phyloP scores from a whole-genome alignment of 257 asterid genomes.

The Primulina eburnea region DNA sequence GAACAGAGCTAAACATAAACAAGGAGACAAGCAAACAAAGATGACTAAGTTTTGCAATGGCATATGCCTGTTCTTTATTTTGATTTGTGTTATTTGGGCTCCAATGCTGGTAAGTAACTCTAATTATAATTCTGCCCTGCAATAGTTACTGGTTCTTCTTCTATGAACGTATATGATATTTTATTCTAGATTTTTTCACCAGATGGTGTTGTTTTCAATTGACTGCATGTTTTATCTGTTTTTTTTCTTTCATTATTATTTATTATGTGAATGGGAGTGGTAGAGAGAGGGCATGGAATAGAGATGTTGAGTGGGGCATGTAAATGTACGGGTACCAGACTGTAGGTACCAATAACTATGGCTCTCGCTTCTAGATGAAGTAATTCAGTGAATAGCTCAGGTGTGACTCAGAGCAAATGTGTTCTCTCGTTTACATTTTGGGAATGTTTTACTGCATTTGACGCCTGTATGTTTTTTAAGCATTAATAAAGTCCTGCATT shows the following conservation, averaged over 20 bases:
- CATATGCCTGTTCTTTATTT: conserved; percentile 77
- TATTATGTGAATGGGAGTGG: neutral
- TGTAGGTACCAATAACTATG: neutral
- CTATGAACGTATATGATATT: neutral
- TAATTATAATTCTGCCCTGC: conserved; percentile 13
- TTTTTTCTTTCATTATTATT: neutral
- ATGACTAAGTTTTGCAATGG: conserved; percentile 96
- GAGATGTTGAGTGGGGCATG: neutral
- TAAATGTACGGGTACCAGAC: neutral
- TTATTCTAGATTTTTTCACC: neutral
- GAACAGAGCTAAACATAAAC: conserved; percentile 86
- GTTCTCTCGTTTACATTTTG: too few species aligned
- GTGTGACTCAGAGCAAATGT: too few species aligned
- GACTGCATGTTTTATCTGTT: neutral
- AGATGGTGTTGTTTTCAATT: neutral
- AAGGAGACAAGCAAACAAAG: conserved; percentile 86
- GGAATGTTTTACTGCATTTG: too few species aligned
- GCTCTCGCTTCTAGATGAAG: neutral
- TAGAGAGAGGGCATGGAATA: neutral
- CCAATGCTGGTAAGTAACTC: conserved; percentile 88
- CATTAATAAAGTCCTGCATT: too few species aligned
- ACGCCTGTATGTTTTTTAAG: too few species aligned
- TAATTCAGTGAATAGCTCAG: neutral
- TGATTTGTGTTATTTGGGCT: conserved; percentile 97
- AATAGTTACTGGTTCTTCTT: neutral